Percentiles rank a stretch among this genome's conserved stretches.
These are phyloP conservation scores for Forsythia suspensa DNA, from an alignment of 257 asterid species.

Conservation along the genomic window DNA sequence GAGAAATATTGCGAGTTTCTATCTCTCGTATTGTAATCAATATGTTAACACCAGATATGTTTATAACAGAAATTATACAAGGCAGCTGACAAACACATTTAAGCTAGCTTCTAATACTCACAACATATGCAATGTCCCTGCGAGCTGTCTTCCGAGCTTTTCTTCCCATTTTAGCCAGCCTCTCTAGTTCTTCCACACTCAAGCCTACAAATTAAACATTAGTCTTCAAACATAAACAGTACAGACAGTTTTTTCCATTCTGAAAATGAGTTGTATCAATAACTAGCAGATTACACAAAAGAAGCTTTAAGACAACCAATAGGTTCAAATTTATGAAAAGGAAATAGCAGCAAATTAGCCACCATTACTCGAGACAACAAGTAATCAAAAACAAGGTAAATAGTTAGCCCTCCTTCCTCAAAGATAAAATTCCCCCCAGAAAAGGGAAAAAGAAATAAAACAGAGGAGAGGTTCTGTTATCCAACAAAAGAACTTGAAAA, in stretches of 20 bases:
- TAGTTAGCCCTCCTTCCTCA: not conserved
- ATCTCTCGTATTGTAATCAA: slow-evolving; percentile 1
- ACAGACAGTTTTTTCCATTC: slow-evolving; percentile 1
- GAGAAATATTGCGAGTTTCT: not conserved
- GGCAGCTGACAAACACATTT: slow-evolving; percentile 3
- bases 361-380: not conserved
- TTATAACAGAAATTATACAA: not conserved
- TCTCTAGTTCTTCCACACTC: slow-evolving; percentile 72
- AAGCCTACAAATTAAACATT: slow-evolving; percentile 50
- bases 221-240: not conserved
- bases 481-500: not conserved
- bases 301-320: not conserved
- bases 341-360: not conserved
- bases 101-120: slow-evolving; percentile 43
- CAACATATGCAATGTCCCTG: slow-evolving; percentile 91
- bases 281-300: slow-evolving; percentile 1
- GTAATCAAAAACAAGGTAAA: not conserved
- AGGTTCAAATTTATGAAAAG: slow-evolving; percentile 13
- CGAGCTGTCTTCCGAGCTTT: slow-evolving; percentile 86
- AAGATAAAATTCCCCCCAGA: not conserved
- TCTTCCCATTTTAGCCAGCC: slow-evolving; percentile 73
- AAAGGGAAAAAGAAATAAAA: not conserved
- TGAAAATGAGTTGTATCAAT: not conserved
- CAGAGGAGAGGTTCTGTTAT: not conserved
- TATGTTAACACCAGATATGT: not conserved